These are phyloP conservation scores for Porcisia deanei DNA, from an alignment of 208 protist genomes.

Conservation along the genomic window DNA sequence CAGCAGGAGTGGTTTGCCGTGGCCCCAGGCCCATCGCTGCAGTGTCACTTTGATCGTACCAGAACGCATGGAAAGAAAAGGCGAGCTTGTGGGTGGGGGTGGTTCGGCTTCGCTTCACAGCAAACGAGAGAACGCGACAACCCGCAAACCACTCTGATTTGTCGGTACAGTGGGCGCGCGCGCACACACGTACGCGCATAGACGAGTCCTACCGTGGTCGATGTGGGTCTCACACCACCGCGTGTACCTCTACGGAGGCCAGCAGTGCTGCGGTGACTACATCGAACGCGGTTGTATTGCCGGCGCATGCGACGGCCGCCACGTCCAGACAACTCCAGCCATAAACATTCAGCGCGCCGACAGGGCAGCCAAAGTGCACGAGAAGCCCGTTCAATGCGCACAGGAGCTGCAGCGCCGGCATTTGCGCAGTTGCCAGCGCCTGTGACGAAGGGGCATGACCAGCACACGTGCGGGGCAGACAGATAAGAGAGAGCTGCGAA, in stretches of 20 bases:
- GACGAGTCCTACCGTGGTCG: too few relatives aligned
- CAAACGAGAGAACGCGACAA: background rate
- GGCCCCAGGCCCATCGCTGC: background rate
- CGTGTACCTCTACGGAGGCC: constrained; percentile 32
- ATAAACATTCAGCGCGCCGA: constrained; percentile 28
- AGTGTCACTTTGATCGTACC: background rate
- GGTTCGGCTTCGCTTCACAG: background rate
- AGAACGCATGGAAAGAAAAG: background rate
- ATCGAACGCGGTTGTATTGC: constrained; percentile 43
- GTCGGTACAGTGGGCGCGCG: background rate
- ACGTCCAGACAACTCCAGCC: constrained; percentile 72
- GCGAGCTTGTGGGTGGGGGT: background rate
- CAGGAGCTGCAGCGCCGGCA: constrained; percentile 40
- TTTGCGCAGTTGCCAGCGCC: constrained; percentile 1
- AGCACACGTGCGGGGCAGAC: background rate
- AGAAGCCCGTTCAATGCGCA: constrained; percentile 46
- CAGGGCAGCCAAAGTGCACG: constrained; percentile 47
- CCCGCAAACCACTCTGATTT: background rate
- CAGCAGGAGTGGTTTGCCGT: background rate
- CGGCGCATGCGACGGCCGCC: constrained; percentile 23
- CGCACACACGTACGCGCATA: background rate
- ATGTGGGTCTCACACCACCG: background rate
- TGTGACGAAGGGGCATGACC: background rate
- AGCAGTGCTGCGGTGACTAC: constrained; percentile 47
- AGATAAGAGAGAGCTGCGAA: constrained; percentile 18